Evolutionary conservation across 768 basidiomycete species (phyloP).

Genomic region (Kockovaella imperatae): DNA sequence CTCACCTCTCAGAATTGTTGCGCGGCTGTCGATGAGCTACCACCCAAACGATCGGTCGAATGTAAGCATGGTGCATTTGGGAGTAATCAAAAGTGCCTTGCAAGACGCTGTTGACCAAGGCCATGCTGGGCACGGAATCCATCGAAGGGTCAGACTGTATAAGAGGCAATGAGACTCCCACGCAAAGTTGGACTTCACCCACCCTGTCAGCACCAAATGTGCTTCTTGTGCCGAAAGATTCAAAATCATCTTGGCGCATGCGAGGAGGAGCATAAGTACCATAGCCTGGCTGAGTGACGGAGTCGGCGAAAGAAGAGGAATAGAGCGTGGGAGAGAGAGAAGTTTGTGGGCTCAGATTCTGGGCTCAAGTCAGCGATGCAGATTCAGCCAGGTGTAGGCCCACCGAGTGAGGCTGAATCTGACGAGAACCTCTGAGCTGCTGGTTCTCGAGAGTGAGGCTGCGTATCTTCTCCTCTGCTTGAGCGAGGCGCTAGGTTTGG

Average conservation of each 20-base stretch:
- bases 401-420: no score
- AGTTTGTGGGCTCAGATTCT: no score
- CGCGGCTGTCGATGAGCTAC: constrained; percentile 27
- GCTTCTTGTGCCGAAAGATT: no score
- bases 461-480: constrained; percentile 16
- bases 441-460: constrained; percentile 25
- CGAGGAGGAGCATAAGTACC: no score
- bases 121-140: background rate
- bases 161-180: background rate
- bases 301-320: no score
- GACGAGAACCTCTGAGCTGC: constrained; percentile 12
- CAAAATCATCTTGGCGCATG: no score
- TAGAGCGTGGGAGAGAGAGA: no score
- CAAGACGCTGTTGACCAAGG: constrained; percentile 11
- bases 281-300: no score
- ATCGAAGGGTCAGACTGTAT: background rate
- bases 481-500: constrained; percentile 19
- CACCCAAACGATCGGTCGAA: constrained; percentile 27
- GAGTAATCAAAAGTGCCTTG: constrained; percentile 18
- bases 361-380: no score
- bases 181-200: no score
- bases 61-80: constrained; percentile 19
- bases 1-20: constrained; percentile 23
- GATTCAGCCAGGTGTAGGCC: background rate
- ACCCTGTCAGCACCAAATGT: no score